These are phyloP conservation scores for Polytrichum commune DNA, from an alignment of 225 moss, liverwort and hornwort species.

Conservation along the genomic window DNA sequence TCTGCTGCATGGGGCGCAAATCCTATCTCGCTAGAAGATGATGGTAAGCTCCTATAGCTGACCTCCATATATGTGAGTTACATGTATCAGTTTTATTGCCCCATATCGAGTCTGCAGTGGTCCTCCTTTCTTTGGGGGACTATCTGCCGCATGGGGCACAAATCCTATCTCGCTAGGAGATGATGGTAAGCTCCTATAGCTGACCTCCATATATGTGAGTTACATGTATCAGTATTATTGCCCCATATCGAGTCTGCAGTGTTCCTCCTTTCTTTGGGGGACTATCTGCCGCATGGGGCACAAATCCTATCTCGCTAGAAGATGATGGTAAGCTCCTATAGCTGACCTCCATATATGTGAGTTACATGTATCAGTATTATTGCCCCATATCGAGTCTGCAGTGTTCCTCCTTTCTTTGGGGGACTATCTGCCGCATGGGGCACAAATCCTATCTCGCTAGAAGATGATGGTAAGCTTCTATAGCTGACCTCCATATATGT, in stretches of 20 bases:
- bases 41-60: background rate
- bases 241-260: constrained; percentile 5
- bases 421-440: constrained; percentile 7
- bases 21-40: background rate
- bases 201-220: background rate
- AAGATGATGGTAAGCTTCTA: constrained; percentile 1
- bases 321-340: too few relatives aligned
- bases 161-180: background rate
- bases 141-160: background rate
- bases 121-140: background rate
- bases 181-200: background rate
- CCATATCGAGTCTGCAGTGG: background rate
- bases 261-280: background rate
- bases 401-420: constrained; percentile 7
- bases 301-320: too few relatives aligned
- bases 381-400: constrained; percentile 13
- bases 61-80: background rate
- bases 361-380: too few relatives aligned
- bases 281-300: constrained; percentile 6
- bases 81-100: background rate
- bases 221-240: background rate
- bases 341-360: too few relatives aligned
- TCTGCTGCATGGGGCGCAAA: constrained; percentile 5
- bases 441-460: background rate
- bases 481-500: background rate